Evolutionary conservation across 1,139 yeast genomes (phyloP).

Genomic region (Entelexis paramagnoliae): DNA sequence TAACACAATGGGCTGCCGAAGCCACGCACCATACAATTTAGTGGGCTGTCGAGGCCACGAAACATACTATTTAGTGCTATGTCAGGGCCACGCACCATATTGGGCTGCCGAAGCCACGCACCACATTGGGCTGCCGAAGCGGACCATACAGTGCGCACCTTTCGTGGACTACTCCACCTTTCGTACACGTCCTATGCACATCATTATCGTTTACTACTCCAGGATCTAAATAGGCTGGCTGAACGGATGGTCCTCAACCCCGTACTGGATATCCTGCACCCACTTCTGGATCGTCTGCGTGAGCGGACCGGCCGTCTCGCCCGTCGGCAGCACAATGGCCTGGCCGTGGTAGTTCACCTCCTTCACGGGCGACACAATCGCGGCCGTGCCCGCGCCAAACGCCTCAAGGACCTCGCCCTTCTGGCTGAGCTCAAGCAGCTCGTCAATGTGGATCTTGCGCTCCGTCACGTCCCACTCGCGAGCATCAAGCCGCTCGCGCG

Average conservation of each 20-base stretch:
- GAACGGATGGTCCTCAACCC: conserved; percentile 50
- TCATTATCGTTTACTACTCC: too few relatives aligned
- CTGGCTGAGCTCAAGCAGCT: conserved; percentile 63
- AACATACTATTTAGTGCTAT: too few relatives aligned
- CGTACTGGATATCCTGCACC: conserved; percentile 86
- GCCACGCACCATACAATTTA: too few relatives aligned
- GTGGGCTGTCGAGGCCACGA: too few relatives aligned
- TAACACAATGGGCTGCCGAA: too few relatives aligned
- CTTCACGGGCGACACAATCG: conserved; percentile 87
- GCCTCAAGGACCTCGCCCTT: conserved; percentile 86
- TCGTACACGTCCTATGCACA: too few relatives aligned
- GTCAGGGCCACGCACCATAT: too few relatives aligned
- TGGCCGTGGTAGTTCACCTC: conserved; percentile 71
- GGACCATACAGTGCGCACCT: too few relatives aligned
- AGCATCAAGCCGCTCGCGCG: conserved; percentile 60
- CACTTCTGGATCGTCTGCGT: conserved; percentile 69
- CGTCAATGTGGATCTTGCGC: conserved; percentile 70
- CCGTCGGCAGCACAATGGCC: conserved; percentile 68
- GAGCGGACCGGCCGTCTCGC: conserved; percentile 68
- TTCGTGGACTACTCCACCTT: too few relatives aligned
- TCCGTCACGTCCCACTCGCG: conserved; percentile 73
- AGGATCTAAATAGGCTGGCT: conserved; percentile 11
- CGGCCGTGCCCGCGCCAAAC: conserved; percentile 96
- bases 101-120: too few relatives aligned
- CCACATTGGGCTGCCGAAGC: too few relatives aligned